Evolutionary conservation across 768 basidiomycete genomes (phyloP).

Genomic region (Artomyces pyxidatus): DNA sequence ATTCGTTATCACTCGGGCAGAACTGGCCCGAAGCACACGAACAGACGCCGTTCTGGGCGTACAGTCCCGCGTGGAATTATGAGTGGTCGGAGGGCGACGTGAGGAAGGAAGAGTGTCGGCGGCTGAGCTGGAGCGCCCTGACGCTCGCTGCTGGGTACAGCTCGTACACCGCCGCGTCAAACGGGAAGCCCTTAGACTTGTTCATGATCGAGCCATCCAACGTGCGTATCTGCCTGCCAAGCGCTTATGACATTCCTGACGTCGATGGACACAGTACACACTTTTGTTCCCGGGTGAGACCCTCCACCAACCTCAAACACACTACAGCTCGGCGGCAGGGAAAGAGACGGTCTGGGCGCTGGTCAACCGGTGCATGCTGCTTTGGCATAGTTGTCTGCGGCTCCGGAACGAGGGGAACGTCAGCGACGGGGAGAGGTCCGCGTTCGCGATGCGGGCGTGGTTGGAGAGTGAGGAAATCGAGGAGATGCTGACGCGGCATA

Average conservation of each 20-base stretch:
- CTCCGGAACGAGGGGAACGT: constrained; percentile 39
- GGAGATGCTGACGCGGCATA: constrained; percentile 50
- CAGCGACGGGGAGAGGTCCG: constrained; percentile 43
- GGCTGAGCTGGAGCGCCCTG: constrained; percentile 68
- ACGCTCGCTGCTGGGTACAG: constrained; percentile 57
- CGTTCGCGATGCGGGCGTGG: constrained; percentile 64
- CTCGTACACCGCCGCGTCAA: constrained; percentile 44
- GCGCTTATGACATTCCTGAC: not conserved
- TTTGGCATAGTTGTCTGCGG: constrained; percentile 68
- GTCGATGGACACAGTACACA: constrained; percentile 44
- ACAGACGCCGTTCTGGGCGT: constrained; percentile 53
- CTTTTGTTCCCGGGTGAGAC: constrained; percentile 74
- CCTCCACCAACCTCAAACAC: constrained; percentile 28
- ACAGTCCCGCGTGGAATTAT: constrained; percentile 56
- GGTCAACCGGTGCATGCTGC: constrained; percentile 56
- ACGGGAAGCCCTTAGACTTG: constrained; percentile 29
- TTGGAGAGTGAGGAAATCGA: constrained; percentile 63
- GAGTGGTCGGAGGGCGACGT: constrained; percentile 56
- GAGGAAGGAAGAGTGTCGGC: constrained; percentile 60
- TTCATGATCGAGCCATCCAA: constrained; percentile 60
- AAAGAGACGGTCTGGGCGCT: constrained; percentile 75
- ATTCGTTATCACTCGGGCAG: constrained; percentile 39
- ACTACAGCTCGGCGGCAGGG: constrained; percentile 24
- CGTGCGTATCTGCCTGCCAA: constrained; percentile 31
- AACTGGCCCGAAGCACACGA: constrained; percentile 43